Percentiles rank a stretch among this genome's conserved stretches.
Conservation (phyloP, 352 stramenopile genomes). For the Globisporangium recalcitrans region DNA sequence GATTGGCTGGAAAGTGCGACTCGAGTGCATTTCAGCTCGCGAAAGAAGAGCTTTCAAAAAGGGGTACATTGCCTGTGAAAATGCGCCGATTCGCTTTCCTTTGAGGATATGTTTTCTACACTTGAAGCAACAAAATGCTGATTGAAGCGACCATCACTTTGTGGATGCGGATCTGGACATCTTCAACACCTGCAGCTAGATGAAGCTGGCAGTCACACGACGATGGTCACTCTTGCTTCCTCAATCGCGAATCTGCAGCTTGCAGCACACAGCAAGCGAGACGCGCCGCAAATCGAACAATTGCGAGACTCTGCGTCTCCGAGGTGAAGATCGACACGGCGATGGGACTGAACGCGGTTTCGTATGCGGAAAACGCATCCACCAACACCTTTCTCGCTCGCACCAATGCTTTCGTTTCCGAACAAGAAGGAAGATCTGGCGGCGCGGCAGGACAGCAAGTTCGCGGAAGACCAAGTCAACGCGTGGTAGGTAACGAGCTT, state of each 20-base stretch:
- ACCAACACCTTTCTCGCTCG: background rate
- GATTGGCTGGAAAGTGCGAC: background rate
- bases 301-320: background rate
- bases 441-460: background rate
- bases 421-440: background rate
- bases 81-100: background rate
- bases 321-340: background rate
- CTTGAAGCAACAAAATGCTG: background rate
- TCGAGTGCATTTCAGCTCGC: background rate
- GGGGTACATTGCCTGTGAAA: background rate
- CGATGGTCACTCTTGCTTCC: background rate
- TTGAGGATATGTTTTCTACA: background rate
- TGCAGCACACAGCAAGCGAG: background rate
- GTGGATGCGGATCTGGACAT: background rate
- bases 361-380: background rate
- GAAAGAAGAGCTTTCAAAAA: background rate
- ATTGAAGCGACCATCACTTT: slow-evolving; percentile 1
- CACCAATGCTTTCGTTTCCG: background rate
- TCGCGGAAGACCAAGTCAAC: background rate
- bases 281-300: background rate
- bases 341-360: background rate
- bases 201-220: background rate
- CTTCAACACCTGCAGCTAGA: no score
- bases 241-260: background rate
- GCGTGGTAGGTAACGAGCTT: background rate